Evolutionary conservation across 306 rosid species (phyloP), one percentile per base, ranked within the genome.

Genomic region (Corylus avellana): DNA sequence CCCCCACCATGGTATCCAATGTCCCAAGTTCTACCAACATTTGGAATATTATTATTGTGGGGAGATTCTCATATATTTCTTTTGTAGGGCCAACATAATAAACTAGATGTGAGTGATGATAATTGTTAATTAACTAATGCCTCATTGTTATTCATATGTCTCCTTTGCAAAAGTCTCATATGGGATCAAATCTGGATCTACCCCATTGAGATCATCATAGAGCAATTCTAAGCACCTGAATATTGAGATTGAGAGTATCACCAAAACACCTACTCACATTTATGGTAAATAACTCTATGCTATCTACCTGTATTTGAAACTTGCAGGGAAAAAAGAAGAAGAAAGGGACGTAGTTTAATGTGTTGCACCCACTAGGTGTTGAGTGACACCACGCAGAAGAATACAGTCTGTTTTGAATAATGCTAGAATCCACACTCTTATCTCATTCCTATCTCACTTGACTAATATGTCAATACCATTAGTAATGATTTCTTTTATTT

Each of bases 11-110:
- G 80, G 84, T 78, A 80, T 75, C 86, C 89, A 70, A 42, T 90
- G 97, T 88, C 91, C 87, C 89, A 82, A 53, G 47, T 80, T 82
- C 91, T 53, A 62, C 97, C 89, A 88, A 82, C 97, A 90, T 76
- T 71, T 67, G 75, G 91, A 90, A 92, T 88, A 84, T 83, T 75
- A 72, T 79, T 80, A 87, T 86, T 83, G 91, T 74, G 75, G 83
- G 55, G 78, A 82, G 92, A 87, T 88, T 81, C 88, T 86, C 77
- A 0, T 74, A 68, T 73, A 72, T 70, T 79, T 85, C 79, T 62
- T 84, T 57, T 32, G 81, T 74, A 59, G 84, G 84, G 72, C 81
- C 87, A 76, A 64, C 74, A 70, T 56, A 35, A 63, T 74, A 78
- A 75, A 71, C 56, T 66, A 14, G 29, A 68, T 72, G 59, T 75